Conservation (phyloP, 2,329 filamentous ascomycete species). For the Colletotrichum caudatum region DNA sequence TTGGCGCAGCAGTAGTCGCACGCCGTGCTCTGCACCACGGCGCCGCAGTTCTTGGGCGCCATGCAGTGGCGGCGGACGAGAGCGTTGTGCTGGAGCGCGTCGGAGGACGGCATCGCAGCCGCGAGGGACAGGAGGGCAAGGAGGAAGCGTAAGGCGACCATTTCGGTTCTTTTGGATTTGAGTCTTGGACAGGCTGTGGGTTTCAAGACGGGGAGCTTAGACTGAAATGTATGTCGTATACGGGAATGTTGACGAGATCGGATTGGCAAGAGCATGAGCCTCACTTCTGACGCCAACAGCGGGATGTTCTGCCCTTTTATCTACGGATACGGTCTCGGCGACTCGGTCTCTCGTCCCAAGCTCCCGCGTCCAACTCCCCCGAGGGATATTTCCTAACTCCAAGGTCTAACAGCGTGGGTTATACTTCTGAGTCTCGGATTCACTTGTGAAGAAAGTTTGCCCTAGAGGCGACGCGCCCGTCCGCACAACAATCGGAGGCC, state of each 20-base stretch:
- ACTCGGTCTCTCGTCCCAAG: neutral
- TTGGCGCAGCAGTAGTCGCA: constrained; percentile 35
- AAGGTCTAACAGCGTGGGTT: neutral
- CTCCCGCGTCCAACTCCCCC: neutral
- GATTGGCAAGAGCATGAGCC: no score
- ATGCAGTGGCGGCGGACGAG: constrained; percentile 40
- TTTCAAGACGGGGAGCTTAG: neutral
- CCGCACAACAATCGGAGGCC: neutral
- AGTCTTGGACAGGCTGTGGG: neutral
- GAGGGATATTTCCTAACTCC: neutral
- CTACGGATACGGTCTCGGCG: fast-evolving
- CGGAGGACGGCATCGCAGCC: constrained; percentile 14
- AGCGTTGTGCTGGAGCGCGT: neutral
- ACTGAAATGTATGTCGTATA: neutral
- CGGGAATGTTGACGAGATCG: neutral
- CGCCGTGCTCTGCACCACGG: constrained; percentile 19
- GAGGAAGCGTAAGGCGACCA: constrained; percentile 11
- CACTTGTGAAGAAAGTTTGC: neutral
- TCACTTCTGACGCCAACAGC: neutral
- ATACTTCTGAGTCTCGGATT: neutral
- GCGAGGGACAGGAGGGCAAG: constrained; percentile 20
- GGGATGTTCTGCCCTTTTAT: neutral
- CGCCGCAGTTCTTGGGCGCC: constrained; percentile 41
- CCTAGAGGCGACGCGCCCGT: neutral
- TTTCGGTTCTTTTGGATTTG: neutral